phyloP scores from a whole-genome alignment of 441 rosid species.

The Gossypium schwendimanii region DNA sequence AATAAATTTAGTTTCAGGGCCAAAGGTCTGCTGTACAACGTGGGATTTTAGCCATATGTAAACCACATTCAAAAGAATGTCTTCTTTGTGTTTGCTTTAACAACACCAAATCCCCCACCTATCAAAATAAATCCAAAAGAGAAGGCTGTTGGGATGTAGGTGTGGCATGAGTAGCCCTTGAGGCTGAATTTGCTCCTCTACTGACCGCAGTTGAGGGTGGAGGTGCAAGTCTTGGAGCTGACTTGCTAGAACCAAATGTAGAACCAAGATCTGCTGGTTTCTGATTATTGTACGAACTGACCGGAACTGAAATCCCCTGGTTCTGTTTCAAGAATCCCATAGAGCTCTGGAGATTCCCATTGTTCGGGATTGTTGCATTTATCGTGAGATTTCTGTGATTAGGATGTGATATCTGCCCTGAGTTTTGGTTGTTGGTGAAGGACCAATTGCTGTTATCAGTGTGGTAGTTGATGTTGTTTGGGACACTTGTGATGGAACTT shows the following conservation, averaged over 20 bases:
- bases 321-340: conserved; percentile 50
- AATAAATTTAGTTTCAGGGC: no score
- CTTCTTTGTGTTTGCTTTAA: background rate
- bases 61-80: no score
- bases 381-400: conserved; percentile 24
- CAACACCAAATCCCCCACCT: background rate
- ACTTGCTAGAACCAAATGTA: conserved; percentile 51
- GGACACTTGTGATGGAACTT: conserved; percentile 22
- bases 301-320: conserved; percentile 33
- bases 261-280: conserved; percentile 59
- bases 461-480: conserved; percentile 28
- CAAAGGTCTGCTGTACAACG: no score
- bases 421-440: conserved; percentile 27
- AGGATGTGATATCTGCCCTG: conserved; percentile 29
- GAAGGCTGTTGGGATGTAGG: conserved; percentile 47
- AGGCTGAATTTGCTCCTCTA: conserved; percentile 33
- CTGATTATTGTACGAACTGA: conserved; percentile 29
- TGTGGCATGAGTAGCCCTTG: conserved; percentile 41
- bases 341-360: conserved; percentile 36
- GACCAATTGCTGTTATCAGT: conserved; percentile 44
- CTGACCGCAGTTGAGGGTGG: conserved; percentile 66
- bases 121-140: conserved; percentile 62
- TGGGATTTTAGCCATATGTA: no score
- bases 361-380: conserved; percentile 24
- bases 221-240: conserved; percentile 68